A percentile compares a stretch with the other conserved stretches of the same genome.
Evolutionary conservation across 805 yeast genomes (phyloP).

Genomic region (Lipomyces spencermartinsiae): DNA sequence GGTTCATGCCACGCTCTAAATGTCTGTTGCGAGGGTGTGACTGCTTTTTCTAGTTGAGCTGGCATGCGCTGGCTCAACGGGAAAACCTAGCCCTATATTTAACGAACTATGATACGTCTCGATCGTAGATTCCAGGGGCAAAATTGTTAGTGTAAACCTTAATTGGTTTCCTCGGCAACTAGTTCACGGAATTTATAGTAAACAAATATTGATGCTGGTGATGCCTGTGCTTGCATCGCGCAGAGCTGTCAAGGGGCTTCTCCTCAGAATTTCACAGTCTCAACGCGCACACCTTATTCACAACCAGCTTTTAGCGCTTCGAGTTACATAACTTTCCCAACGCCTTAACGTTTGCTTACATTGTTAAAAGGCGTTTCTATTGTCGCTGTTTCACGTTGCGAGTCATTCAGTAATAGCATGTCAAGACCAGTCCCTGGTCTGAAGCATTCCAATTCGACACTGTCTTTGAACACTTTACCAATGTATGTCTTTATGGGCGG

Average conservation of each 20-base stretch:
- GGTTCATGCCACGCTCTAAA: neutral
- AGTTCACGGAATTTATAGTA: neutral
- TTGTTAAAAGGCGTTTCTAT: neutral
- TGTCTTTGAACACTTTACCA: constrained; percentile 35
- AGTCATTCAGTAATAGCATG: constrained; percentile 1
- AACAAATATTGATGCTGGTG: neutral
- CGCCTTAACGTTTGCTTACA: too few species aligned
- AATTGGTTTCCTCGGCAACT: too few species aligned
- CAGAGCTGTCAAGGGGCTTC: neutral
- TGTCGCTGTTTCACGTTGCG: neutral
- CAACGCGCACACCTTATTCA: neutral
- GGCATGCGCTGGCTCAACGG: too few species aligned
- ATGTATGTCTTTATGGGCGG: constrained; percentile 21
- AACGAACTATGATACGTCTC: too few species aligned
- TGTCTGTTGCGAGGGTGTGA: neutral
- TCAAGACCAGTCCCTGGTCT: constrained; percentile 21
- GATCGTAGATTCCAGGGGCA: too few species aligned
- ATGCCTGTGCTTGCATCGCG: neutral
- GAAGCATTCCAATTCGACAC: constrained; percentile 42
- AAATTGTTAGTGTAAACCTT: too few species aligned
- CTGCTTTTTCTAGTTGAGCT: too few species aligned
- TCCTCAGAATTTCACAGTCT: neutral
- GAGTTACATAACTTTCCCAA: too few species aligned
- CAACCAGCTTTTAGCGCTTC: too few species aligned
- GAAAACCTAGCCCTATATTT: too few species aligned